These are phyloP conservation scores for Chlorella sp. DNA, from an alignment of 139 green algal species.

Conservation along the genomic window DNA sequence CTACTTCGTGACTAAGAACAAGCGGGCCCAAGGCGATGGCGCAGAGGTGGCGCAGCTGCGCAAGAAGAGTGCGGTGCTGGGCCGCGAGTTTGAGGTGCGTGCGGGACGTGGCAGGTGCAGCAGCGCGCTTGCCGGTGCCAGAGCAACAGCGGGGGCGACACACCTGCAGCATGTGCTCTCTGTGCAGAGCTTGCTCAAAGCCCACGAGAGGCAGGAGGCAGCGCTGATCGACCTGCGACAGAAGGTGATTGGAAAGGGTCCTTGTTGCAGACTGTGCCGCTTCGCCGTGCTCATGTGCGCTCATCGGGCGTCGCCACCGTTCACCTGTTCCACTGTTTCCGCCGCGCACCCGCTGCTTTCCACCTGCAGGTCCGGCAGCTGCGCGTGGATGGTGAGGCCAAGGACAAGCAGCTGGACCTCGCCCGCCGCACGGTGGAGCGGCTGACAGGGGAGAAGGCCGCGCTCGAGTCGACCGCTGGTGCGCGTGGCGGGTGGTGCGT, in stretches of 20 bases:
- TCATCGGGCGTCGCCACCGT: no score
- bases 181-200: slow-evolving; percentile 21
- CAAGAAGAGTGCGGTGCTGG: neutral
- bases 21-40: neutral
- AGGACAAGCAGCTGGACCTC: slow-evolving; percentile 49
- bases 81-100: slow-evolving; percentile 4
- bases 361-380: slow-evolving; percentile 2
- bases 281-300: no score
- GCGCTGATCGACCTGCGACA: neutral
- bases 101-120: neutral
- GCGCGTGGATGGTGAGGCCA: slow-evolving; percentile 14
- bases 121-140: no score
- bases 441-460: slow-evolving; percentile 25
- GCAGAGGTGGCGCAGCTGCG: slow-evolving; percentile 10
- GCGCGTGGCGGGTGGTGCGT: no score
- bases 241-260: neutral
- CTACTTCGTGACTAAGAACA: slow-evolving; percentile 16
- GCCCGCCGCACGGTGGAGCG: slow-evolving; percentile 48
- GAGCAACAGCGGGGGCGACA: neutral
- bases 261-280: no score
- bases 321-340: neutral
- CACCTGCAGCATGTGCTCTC: neutral
- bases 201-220: slow-evolving; percentile 35
- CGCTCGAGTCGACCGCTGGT: slow-evolving; percentile 38
- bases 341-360: neutral